Evolutionary conservation across 2,329 filamentous ascomycete species (phyloP), one percentile per base, ranked within the genome.

Genomic region (Clarireedia paspali): DNA sequence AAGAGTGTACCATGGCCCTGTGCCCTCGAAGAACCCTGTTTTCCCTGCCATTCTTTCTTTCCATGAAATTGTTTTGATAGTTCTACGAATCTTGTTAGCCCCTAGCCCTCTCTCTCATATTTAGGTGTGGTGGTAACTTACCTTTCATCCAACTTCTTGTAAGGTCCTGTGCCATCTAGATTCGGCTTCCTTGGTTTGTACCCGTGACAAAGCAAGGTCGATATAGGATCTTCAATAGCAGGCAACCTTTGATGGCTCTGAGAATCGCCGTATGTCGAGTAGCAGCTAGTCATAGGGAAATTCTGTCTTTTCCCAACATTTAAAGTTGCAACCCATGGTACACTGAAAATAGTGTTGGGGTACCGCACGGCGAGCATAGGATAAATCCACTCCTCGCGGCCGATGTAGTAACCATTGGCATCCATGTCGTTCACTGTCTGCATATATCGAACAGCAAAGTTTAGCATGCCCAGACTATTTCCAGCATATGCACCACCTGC

Each of bases 341-440:
- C 40, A 5, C 47, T 47, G 17, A 56, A 56, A 6, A 56, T 24
- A 15, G 54, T 56, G 30, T 56, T 56, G 15, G 54, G 54, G 47
- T 56, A 56, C 10, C 54, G 47, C 3, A 39, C 24, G 7, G 54
- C 40, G 14, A 56, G 47, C 47, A 39, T 46, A 20, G 47, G 39
- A 24, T 50, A 26, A 2, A 56, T 47, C 24, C 50, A 51, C 48
- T 56, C 54, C 26, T 56, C 54, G 9, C 54, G 39, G 6, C 34
- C 54, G 15, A 47, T 23, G n/a, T 56, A 56, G 15, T 17, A 34
- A n/a, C 20, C 12, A 30, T 56, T 51, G 4, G 54, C 54, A 51
- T 56, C 47, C 9, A 56, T 23, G 46, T 51, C 40, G 20, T 56
- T 47, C 9, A 51, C 54, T 4, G 54, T 56, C 20, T 56, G 27